A percentile compares a stretch with the other conserved stretches of the same genome.
phyloP scores from a whole-genome alignment of 163 green algal genomes.

The Scenedesmus sp. region DNA sequence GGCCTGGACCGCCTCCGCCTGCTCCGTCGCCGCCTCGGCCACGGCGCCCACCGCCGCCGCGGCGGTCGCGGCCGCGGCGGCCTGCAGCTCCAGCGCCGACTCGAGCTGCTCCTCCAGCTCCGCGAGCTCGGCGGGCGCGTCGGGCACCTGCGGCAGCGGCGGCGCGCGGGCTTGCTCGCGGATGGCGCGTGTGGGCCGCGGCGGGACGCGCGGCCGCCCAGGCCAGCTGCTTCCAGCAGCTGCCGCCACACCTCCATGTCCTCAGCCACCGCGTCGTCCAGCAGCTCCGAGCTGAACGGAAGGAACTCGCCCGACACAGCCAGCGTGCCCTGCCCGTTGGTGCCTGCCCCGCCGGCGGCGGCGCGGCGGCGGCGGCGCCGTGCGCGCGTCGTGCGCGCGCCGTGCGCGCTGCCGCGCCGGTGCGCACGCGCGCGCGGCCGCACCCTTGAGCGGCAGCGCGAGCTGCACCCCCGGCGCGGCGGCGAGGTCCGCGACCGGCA shows the following conservation, averaged over 20 bases:
- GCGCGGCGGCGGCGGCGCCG: neutral
- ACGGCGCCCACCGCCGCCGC: neutral
- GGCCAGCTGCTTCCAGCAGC: too few relatives aligned
- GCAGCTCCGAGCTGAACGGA: conserved; percentile 21
- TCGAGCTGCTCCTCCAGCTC: conserved; percentile 20
- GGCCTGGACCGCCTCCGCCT: conserved; percentile 4
- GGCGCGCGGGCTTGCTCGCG: too few relatives aligned
- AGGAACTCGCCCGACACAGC: conserved; percentile 19
- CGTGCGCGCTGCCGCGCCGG: too few relatives aligned
- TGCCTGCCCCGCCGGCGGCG: conserved; percentile 4
- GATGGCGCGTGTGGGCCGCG: too few relatives aligned
- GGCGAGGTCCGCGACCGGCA: neutral
- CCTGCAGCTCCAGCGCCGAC: conserved; percentile 6
- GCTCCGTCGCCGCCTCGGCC: neutral
- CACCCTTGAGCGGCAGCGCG: conserved; percentile 28
- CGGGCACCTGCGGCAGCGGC: neutral
- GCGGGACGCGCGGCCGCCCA: too few relatives aligned
- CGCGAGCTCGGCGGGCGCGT: too few relatives aligned
- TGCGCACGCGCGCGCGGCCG: neutral
- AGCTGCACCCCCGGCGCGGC: neutral
- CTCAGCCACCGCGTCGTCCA: conserved; percentile 1
- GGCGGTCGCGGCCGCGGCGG: too few relatives aligned
- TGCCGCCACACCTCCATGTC: conserved; percentile 25
- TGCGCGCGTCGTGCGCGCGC: too few relatives aligned
- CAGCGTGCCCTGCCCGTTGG: conserved; percentile 30